phyloP scores from a whole-genome alignment of 768 basidiomycete genomes.

The Suillus variegatus region DNA sequence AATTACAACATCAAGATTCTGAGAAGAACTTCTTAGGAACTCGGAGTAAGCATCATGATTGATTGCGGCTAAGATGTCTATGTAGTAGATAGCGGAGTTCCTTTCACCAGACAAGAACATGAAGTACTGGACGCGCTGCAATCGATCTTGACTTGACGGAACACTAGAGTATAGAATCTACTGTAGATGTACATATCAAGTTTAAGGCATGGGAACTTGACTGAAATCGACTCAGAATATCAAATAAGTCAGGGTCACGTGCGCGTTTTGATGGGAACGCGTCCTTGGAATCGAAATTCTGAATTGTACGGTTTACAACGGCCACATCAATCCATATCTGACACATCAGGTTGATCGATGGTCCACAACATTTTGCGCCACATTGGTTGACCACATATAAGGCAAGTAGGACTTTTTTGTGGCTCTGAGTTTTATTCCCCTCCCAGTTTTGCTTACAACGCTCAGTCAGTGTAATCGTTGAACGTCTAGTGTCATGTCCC shows the following conservation, averaged over 20 bases:
- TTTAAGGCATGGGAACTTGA: too few species aligned
- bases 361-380: not conserved
- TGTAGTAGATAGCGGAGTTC: not conserved
- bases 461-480: not conserved
- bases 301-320: not conserved
- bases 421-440: too few species aligned
- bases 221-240: too few species aligned
- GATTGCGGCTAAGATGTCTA: not conserved
- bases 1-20: not conserved
- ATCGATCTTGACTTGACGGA: too few species aligned
- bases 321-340: not conserved
- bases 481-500: not conserved
- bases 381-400: not conserved
- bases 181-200: too few species aligned
- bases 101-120: not conserved
- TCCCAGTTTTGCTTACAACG: not conserved
- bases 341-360: not conserved
- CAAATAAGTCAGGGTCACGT: not conserved
- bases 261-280: not conserved
- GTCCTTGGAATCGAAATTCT: not conserved
- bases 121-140: too few species aligned
- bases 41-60: not conserved
- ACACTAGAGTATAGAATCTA: too few species aligned
- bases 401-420: not conserved
- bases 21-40: not conserved